These are phyloP conservation scores for Neurospora sp. DNA, from an alignment of 495 filamentous ascomycete species.

Conservation along the genomic window DNA sequence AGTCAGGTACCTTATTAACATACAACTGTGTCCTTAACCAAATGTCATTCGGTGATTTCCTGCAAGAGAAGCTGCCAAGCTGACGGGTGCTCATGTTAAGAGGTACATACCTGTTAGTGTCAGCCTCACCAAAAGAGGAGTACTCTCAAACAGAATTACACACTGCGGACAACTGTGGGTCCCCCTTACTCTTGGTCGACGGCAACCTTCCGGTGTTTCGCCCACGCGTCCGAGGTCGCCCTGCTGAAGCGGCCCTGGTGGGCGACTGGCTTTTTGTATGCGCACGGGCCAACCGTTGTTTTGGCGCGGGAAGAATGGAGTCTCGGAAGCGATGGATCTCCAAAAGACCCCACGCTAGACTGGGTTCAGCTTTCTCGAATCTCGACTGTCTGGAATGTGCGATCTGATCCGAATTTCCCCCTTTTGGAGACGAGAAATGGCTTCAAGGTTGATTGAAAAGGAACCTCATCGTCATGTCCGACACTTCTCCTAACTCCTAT, in stretches of 20 bases:
- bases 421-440: not conserved
- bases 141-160: not conserved
- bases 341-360: not conserved
- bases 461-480: not conserved
- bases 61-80: not conserved
- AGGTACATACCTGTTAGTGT: not conserved
- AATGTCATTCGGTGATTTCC: not conserved
- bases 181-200: not conserved
- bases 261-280: not conserved
- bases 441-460: not conserved
- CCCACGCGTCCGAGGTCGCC: not conserved
- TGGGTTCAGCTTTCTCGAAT: not conserved
- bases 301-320: not conserved
- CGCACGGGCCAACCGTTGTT: not conserved
- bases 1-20: slow-evolving; percentile 6
- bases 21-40: slow-evolving; percentile 28
- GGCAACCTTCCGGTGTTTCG: not conserved
- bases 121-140: not conserved
- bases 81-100: not conserved
- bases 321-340: not conserved
- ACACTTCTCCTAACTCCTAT: not conserved
- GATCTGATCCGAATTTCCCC: not conserved
- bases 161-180: not conserved
- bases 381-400: not conserved
- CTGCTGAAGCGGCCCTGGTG: not conserved